Percentiles rank a stretch among this genome's conserved stretches.
Evolutionary conservation across 768 basidiomycete species (phyloP).

Genomic region (Rossbeevera mucosa): DNA sequence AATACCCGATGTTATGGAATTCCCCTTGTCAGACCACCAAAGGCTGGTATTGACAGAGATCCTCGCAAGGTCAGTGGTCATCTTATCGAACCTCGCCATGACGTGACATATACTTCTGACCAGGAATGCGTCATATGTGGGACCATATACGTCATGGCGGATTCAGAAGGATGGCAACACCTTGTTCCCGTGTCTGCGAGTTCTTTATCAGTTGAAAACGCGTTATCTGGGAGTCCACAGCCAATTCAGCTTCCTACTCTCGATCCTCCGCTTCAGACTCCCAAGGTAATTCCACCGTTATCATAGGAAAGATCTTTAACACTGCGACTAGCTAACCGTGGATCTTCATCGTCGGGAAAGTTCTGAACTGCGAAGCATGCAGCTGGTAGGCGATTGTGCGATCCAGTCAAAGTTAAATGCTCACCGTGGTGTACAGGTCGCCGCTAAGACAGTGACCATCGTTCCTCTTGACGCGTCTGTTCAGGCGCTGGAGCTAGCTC

Average conservation of each 20-base stretch:
- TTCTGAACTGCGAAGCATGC: constrained; percentile 17
- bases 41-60: constrained; percentile 53
- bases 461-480: constrained; percentile 30
- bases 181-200: constrained; percentile 33
- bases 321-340: constrained; percentile 16
- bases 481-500: constrained; percentile 47
- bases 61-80: constrained; percentile 53
- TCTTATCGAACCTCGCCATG: constrained; percentile 1
- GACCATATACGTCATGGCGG: constrained; percentile 55
- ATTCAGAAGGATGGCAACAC: constrained; percentile 46
- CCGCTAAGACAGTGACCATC: constrained; percentile 10
- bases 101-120: constrained; percentile 2
- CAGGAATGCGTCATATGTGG: constrained; percentile 81
- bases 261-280: constrained; percentile 27
- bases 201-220: constrained; percentile 2
- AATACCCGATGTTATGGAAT: constrained; percentile 67
- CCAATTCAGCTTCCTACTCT: constrained; percentile 32
- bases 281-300: constrained; percentile 21
- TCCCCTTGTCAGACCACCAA: constrained; percentile 80
- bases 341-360: constrained; percentile 13
- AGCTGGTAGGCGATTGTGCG: constrained; percentile 9
- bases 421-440: constrained; percentile 15
- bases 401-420: not conserved
- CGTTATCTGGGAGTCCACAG: constrained; percentile 9
- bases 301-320: constrained; percentile 4